These are phyloP conservation scores for Geotrichum reessii DNA, from an alignment of 1,139 yeast species.

Conservation along the genomic window DNA sequence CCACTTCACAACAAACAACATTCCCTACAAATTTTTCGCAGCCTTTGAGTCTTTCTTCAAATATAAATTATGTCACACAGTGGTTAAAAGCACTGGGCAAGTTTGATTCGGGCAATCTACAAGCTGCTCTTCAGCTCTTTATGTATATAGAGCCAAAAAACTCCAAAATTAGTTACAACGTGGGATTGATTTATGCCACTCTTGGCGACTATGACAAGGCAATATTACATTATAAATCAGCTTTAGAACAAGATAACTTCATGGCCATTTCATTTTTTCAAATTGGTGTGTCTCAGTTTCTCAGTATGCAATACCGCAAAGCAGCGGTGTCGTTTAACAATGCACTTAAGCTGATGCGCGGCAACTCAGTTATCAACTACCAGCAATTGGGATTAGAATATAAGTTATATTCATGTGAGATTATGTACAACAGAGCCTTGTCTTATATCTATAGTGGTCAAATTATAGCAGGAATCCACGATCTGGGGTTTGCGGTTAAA, in stretches of 20 bases:
- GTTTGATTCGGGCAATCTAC: slow-evolving; percentile 13
- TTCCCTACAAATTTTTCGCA: too few species aligned
- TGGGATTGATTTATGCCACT: slow-evolving; percentile 21
- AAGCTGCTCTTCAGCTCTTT: slow-evolving; percentile 14
- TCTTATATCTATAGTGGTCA: slow-evolving; percentile 24
- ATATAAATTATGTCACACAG: not conserved
- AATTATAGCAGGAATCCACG: slow-evolving; percentile 21
- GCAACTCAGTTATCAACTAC: slow-evolving; percentile 26
- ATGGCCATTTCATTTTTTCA: slow-evolving; percentile 27
- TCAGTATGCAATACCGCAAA: slow-evolving; percentile 21
- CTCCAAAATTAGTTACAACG: slow-evolving; percentile 22
- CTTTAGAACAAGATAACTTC: slow-evolving; percentile 24
- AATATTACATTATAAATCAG: slow-evolving; percentile 18
- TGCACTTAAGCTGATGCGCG: slow-evolving; percentile 24
- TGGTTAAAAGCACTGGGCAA: slow-evolving; percentile 18
- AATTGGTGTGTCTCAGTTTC: slow-evolving; percentile 26
- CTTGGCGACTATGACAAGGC: slow-evolving; percentile 22
- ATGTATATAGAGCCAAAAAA: slow-evolving; percentile 9
- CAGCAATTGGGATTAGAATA: slow-evolving; percentile 25
- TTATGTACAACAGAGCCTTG: slow-evolving; percentile 26
- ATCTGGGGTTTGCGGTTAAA: slow-evolving; percentile 22
- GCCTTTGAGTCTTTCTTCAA: too few species aligned
- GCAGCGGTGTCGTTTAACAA: slow-evolving; percentile 26
- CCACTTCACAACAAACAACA: too few species aligned
- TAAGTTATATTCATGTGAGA: slow-evolving; percentile 26